A percentile compares a stretch with the other conserved stretches of the same genome.
Conservation (phyloP, 208 protist genomes). For the Wallacemonas sp. region DNA sequence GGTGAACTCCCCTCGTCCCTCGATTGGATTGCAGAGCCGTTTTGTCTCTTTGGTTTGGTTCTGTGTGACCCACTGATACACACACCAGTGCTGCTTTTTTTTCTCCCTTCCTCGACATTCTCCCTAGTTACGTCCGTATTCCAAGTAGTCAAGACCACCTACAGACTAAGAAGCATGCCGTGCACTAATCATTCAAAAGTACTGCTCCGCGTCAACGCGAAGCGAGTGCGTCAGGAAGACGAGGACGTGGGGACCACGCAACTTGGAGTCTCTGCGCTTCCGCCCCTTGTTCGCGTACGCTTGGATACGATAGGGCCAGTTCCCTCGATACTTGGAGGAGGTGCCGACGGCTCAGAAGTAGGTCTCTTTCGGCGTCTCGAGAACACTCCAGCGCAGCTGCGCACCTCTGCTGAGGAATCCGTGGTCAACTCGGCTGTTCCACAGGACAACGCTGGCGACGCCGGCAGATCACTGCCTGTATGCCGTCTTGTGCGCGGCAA, state of each 20-base stretch:
- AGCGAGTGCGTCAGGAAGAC: slow-evolving; percentile 20
- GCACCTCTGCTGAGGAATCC: too few relatives aligned
- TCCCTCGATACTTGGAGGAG: too few relatives aligned
- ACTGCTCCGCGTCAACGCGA: slow-evolving; percentile 23
- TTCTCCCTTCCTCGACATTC: too few relatives aligned
- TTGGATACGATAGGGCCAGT: slow-evolving; percentile 32
- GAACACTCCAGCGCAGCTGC: too few relatives aligned
- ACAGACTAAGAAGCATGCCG: too few relatives aligned
- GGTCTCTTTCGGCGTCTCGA: slow-evolving; percentile 1
- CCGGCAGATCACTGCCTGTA: not conserved
- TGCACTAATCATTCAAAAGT: not conserved
- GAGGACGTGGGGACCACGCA: slow-evolving; percentile 16
- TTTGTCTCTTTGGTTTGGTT: too few relatives aligned
- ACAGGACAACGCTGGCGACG: not conserved
- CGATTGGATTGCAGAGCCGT: too few relatives aligned
- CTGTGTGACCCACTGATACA: too few relatives aligned
- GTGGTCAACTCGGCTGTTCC: not conserved
- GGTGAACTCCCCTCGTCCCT: too few relatives aligned
- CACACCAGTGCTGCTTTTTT: too few relatives aligned
- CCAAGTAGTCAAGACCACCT: too few relatives aligned
- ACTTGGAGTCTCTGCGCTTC: not conserved
- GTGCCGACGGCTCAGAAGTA: not conserved
- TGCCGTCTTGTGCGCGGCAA: not conserved
- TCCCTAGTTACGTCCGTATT: not conserved
- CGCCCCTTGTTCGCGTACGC: slow-evolving; percentile 29